A percentile compares a stretch with the other conserved stretches of the same genome.
Conservation (phyloP, 2,329 filamentous ascomycete genomes). For the Arthrinium puccinioides region DNA sequence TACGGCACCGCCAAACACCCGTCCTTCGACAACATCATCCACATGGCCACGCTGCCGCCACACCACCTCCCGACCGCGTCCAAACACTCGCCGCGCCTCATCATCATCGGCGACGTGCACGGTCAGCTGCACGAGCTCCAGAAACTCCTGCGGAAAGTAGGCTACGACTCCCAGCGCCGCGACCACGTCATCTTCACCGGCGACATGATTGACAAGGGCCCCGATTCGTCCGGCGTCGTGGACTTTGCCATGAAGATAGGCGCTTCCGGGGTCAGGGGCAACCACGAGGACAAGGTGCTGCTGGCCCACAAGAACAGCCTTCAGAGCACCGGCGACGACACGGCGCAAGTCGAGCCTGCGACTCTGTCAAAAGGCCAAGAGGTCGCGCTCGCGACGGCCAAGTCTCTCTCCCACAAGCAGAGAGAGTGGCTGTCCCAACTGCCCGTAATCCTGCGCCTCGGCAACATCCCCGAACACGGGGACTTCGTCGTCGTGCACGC, state of each 20-base stretch:
- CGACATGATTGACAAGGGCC: conserved; percentile 80
- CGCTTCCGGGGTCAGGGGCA: conserved; percentile 80
- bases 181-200: conserved; percentile 75
- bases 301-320: conserved; percentile 44
- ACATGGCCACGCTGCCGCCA: conserved; percentile 22
- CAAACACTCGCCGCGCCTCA: conserved; percentile 48
- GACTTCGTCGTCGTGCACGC: conserved; percentile 75
- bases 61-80: conserved; percentile 15
- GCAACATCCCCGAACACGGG: conserved; percentile 45
- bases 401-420: conserved; percentile 49
- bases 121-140: conserved; percentile 67
- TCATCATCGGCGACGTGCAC: conserved; percentile 89
- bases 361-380: conserved; percentile 26
- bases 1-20: conserved; percentile 13
- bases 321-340: too few species aligned
- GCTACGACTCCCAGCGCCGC: conserved; percentile 46
- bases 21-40: conserved; percentile 17
- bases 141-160: conserved; percentile 58
- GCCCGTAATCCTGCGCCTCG: conserved; percentile 72
- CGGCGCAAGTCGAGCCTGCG: conserved; percentile 8
- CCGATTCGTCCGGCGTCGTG: conserved; percentile 72
- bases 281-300: conserved; percentile 86
- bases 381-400: conserved; percentile 45
- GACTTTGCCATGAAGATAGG: conserved; percentile 64
- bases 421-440: conserved; percentile 61